phyloP scores from a whole-genome alignment of 129 eudicot species.

The Scalesia atractyloides region DNA sequence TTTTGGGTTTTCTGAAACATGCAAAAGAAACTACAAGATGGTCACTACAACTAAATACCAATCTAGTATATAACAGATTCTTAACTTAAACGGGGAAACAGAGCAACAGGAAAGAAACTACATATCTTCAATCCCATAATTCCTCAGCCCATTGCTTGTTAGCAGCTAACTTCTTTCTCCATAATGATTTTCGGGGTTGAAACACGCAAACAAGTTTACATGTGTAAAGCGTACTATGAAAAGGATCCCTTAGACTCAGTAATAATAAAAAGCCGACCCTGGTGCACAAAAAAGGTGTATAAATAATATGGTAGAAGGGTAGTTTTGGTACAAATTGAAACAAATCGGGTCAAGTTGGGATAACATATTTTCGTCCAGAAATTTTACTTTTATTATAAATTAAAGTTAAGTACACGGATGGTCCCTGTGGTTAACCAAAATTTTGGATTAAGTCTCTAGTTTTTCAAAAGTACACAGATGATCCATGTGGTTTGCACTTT shows the following conservation, averaged over 20 bases:
- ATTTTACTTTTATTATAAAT: no score
- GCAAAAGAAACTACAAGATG: constrained; percentile 15
- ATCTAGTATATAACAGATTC: constrained; percentile 26
- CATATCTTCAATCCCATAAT: constrained; percentile 5
- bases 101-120: not conserved
- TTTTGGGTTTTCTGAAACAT: constrained; percentile 5
- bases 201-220: constrained; percentile 1
- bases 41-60: constrained; percentile 14
- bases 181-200: not conserved
- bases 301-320: not conserved
- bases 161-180: constrained; percentile 15
- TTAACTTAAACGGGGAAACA: constrained; percentile 3
- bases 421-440: no score
- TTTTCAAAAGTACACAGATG: no score
- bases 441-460: no score
- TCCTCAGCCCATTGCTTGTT: constrained; percentile 15
- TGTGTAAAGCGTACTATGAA: not conserved
- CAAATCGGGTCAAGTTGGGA: not conserved
- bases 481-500: no score
- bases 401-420: no score
- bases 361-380: not conserved
- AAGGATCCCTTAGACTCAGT: constrained; percentile 1
- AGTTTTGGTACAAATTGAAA: not conserved
- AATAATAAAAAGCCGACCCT: not conserved
- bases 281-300: not conserved